Evolutionary conservation across 179 eudicot genomes (phyloP).

Genomic region (Sideroxylon spinosum): DNA sequence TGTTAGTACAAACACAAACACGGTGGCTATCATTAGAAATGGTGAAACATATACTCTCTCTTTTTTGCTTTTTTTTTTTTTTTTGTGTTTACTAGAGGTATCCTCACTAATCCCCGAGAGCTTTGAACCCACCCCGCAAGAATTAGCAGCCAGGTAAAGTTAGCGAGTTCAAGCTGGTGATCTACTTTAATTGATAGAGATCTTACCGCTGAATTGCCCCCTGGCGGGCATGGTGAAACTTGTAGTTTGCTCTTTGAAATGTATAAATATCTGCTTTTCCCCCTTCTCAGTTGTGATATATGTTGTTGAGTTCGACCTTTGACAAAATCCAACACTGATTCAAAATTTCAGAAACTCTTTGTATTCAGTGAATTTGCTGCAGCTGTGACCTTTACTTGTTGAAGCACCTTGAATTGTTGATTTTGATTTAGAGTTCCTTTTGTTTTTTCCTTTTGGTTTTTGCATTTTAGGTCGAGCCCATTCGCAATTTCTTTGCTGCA

Average conservation of each 20-base stretch:
- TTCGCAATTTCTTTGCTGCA: slow-evolving; percentile 91
- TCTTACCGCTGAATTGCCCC: no score
- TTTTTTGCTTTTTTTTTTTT: no score
- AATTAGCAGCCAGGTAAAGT: no score
- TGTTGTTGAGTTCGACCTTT: background rate
- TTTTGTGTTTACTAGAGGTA: no score
- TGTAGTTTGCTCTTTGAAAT: slow-evolving; percentile 7
- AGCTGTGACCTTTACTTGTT: background rate
- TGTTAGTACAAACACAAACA: background rate
- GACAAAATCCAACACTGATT: no score
- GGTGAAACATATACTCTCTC: background rate
- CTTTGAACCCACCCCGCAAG: no score
- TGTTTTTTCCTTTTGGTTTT: background rate
- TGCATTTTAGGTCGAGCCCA: slow-evolving; percentile 72
- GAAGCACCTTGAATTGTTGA: background rate
- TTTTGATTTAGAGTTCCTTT: background rate
- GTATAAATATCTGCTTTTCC: background rate
- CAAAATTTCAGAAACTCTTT: background rate
- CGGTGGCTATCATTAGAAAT: background rate
- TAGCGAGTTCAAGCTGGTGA: no score
- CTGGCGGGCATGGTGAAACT: background rate
- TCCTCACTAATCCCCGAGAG: no score
- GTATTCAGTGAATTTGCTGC: slow-evolving; percentile 2
- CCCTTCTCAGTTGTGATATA: background rate
- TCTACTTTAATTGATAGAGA: no score